Evolutionary conservation across 2,329 filamentous ascomycete species (phyloP).

Genomic region (Phaeoacremonium minimum): DNA sequence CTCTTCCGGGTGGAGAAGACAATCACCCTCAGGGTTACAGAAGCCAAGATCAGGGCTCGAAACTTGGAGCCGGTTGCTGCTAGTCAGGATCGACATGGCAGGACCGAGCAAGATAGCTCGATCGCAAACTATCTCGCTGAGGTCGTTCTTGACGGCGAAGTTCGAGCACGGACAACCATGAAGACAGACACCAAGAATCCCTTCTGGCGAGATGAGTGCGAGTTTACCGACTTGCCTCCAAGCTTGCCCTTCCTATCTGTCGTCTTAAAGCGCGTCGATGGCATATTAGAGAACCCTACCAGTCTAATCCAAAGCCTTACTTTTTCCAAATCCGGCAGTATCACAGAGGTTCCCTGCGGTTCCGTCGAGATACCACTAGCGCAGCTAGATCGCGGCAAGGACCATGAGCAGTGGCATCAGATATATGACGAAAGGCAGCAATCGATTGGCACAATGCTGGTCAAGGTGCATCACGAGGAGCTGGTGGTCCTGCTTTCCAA

Average conservation of each 20-base stretch:
- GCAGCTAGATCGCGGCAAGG: conserved; percentile 70
- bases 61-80: conserved; percentile 16
- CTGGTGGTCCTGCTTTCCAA: conserved; percentile 81
- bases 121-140: conserved; percentile 74
- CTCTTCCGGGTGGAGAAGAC: conserved; percentile 61
- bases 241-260: conserved; percentile 66
- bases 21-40: conserved; percentile 53
- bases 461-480: conserved; percentile 82
- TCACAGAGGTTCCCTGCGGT: conserved; percentile 55
- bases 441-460: conserved; percentile 75
- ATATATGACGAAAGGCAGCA: conserved; percentile 74
- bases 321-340: conserved; percentile 33
- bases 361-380: conserved; percentile 80
- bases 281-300: conserved; percentile 39
- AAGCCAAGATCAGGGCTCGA: conserved; percentile 54
- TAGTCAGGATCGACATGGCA: conserved; percentile 24
- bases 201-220: conserved; percentile 79
- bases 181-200: conserved; percentile 69
- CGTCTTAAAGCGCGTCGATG: conserved; percentile 63
- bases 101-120: conserved; percentile 36
- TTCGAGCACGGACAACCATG: conserved; percentile 69
- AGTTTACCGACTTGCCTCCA: conserved; percentile 70
- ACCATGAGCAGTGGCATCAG: conserved; percentile 84
- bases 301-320: conserved; percentile 38
- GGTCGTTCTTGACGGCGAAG: conserved; percentile 74